Evolutionary conservation across 176 grass and related monocot genomes (phyloP).

Genomic region (Oryza coarctata): DNA sequence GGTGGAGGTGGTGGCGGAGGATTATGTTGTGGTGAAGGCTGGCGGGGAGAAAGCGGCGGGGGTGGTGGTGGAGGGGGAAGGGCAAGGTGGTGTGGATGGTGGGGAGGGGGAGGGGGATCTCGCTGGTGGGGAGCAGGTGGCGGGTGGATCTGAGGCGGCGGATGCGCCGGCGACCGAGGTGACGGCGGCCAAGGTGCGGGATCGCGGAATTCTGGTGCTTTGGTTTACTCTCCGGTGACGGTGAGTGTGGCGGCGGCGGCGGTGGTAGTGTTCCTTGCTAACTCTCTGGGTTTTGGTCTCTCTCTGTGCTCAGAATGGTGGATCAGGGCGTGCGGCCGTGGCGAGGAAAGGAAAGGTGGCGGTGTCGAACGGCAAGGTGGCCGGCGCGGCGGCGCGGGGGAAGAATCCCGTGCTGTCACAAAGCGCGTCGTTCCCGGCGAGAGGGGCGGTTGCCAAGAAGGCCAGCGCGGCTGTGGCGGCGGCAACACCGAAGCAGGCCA

Average conservation of each 20-base stretch:
- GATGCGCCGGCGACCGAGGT: not conserved
- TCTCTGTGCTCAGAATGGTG: conserved; percentile 50
- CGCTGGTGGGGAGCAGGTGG: not conserved
- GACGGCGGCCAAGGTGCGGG: conserved; percentile 32
- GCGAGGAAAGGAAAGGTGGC: conserved; percentile 41
- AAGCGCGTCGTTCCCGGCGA: conserved; percentile 65
- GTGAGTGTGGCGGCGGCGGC: not conserved
- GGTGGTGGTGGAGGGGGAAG: not conserved
- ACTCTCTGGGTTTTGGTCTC: not conserved
- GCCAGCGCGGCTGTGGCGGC: not conserved
- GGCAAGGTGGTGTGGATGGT: not conserved
- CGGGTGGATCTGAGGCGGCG: conserved; percentile 28
- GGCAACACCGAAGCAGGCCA: conserved; percentile 36
- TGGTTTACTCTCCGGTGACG: not conserved
- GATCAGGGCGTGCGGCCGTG: conserved; percentile 39
- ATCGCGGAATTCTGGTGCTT: not conserved
- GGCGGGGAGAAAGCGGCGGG: not conserved
- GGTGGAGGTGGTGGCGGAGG: not conserved
- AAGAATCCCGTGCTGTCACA: conserved; percentile 63
- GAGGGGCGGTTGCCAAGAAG: conserved; percentile 40
- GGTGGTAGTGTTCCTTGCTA: not conserved
- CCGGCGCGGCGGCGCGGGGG: not conserved
- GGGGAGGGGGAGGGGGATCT: conserved; percentile 17
- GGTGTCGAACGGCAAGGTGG: conserved; percentile 43
- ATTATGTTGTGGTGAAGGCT: conserved; percentile 31